A percentile compares a stretch with the other conserved stretches of the same genome.
phyloP scores from a whole-genome alignment of 768 basidiomycete species.

The Lentinula aciculospora region DNA sequence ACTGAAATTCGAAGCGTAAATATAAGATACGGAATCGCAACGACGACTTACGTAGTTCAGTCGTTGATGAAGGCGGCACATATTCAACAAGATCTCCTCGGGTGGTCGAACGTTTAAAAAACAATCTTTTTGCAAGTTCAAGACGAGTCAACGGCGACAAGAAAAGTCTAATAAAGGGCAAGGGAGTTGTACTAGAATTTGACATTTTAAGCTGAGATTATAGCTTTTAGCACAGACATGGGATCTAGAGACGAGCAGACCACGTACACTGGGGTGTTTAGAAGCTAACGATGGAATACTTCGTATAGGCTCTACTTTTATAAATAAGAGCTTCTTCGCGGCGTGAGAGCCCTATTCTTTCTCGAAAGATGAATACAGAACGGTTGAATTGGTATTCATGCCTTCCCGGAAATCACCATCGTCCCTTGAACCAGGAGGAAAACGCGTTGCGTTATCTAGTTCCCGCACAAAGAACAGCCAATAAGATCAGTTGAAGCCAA shows the following conservation, averaged over 20 bases:
- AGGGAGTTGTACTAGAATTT: not conserved
- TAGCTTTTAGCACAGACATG: not conserved
- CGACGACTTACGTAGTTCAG: not conserved
- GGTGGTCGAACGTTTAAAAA: not conserved
- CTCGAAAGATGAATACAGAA: not conserved
- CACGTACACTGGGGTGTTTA: not conserved
- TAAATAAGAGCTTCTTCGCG: not conserved
- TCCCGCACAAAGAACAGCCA: not conserved
- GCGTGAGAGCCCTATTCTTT: not conserved
- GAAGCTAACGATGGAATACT: not conserved
- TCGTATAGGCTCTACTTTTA: not conserved
- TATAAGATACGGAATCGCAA: not conserved
- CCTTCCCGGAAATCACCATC: not conserved
- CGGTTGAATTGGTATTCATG: not conserved
- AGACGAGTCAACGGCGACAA: not conserved
- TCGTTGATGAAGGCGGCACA: conserved; percentile 6
- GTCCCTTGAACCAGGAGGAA: not conserved
- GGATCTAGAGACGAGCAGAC: not conserved
- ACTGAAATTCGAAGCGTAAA: conserved; percentile 21
- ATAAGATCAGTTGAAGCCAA: not conserved
- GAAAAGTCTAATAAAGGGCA: not conserved
- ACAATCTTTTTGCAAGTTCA: not conserved
- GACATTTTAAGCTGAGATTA: not conserved
- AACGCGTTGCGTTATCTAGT: not conserved
- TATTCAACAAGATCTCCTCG: not conserved